phyloP scores from a whole-genome alignment of 2,329 filamentous ascomycete species.

The Trichophaea hybrida region DNA sequence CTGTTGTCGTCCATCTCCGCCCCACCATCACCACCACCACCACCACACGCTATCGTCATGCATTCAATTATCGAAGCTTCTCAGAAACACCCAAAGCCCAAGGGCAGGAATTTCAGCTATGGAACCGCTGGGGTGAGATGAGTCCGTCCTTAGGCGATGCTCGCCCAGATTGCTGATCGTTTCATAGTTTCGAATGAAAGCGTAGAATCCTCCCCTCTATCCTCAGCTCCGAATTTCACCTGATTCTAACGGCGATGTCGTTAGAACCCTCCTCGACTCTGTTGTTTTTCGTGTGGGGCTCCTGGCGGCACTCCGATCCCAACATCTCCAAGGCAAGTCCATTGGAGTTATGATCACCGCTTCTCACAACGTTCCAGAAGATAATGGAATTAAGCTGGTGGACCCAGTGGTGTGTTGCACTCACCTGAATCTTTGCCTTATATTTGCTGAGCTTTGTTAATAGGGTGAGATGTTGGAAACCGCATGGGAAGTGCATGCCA shows the following conservation, averaged over 20 bases:
- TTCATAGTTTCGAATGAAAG: conserved; percentile 52
- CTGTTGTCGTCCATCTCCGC: conserved; percentile 3
- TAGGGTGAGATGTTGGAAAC: conserved; percentile 88
- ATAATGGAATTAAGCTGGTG: conserved; percentile 91
- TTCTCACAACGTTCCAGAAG: conserved; percentile 76
- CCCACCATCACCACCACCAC: conserved; percentile 4
- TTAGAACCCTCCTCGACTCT: conserved; percentile 64
- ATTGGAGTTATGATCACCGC: conserved; percentile 96
- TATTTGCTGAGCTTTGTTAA: not conserved
- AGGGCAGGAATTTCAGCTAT: conserved; percentile 42
- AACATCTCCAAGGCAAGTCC: conserved; percentile 75
- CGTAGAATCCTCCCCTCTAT: conserved; percentile 37
- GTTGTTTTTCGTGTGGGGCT: conserved; percentile 88
- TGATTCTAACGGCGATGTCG: conserved; percentile 16
- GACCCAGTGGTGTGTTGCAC: conserved; percentile 59
- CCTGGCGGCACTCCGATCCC: conserved; percentile 73
- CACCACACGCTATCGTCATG: not conserved
- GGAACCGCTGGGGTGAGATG: conserved; percentile 46
- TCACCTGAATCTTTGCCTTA: not conserved
- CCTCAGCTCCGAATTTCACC: conserved; percentile 24
- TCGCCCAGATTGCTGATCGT: conserved; percentile 10
- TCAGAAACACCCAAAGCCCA: conserved; percentile 37
- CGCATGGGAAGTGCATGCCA: conserved; percentile 85
- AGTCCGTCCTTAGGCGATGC: conserved; percentile 18
- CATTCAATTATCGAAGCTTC: conserved; percentile 34